Evolutionary conservation across 2,329 filamentous ascomycete species (phyloP).

Genomic region (Fusarium praegraminearum): DNA sequence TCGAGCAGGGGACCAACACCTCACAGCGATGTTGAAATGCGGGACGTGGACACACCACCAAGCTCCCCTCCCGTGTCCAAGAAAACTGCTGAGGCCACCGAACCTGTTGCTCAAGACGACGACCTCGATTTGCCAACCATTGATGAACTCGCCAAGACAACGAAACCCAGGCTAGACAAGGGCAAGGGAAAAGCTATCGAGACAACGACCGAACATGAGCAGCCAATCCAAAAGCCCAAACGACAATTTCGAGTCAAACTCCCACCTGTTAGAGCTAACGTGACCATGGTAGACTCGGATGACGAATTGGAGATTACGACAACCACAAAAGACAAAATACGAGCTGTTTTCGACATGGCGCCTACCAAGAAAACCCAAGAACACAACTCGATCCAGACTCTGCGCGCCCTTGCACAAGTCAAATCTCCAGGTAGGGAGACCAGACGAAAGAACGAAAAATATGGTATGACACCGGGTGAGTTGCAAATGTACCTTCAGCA

Average conservation of each 20-base stretch:
- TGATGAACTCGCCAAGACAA: constrained; percentile 51
- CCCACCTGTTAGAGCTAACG: constrained; percentile 55
- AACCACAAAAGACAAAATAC: constrained; percentile 63
- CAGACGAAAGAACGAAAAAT: constrained; percentile 58
- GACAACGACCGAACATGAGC: constrained; percentile 22
- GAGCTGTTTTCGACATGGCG: constrained; percentile 76
- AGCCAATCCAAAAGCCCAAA: constrained; percentile 52
- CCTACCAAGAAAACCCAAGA: constrained; percentile 73
- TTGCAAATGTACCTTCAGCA: constrained; percentile 76
- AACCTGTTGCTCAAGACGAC: constrained; percentile 19
- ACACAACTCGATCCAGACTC: constrained; percentile 70
- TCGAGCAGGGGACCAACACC: constrained; percentile 68
- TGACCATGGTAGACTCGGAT: constrained; percentile 59
- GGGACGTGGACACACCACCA: constrained; percentile 72
- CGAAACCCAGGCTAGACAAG: constrained; percentile 61
- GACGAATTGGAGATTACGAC: constrained; percentile 74
- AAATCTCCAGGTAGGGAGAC: constrained; percentile 69
- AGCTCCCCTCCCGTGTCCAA: constrained; percentile 71
- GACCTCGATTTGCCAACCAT: constrained; percentile 49
- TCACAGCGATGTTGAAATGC: constrained; percentile 65
- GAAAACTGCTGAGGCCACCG: constrained; percentile 37
- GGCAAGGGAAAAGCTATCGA: constrained; percentile 68
- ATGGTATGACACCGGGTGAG: constrained; percentile 75
- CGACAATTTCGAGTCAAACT: constrained; percentile 66
- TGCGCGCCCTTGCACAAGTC: constrained; percentile 81